These are phyloP conservation scores for Daldinia caldariorum DNA, from an alignment of 495 filamentous ascomycete species.

Conservation along the genomic window DNA sequence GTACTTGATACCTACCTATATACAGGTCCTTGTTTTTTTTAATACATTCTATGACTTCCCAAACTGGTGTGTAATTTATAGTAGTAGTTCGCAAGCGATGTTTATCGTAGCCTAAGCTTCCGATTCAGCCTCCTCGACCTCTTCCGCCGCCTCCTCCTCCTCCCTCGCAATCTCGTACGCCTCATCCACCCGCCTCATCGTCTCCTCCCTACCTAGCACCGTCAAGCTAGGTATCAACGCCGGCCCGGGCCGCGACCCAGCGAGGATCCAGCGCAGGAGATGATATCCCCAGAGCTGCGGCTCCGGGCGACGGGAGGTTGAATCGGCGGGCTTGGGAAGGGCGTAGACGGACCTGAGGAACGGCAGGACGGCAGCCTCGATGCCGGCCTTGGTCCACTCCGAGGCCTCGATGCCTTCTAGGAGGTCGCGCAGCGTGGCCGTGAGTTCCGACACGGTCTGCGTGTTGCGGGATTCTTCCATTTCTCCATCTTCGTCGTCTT, in stretches of 20 bases:
- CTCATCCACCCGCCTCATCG: slow-evolving; percentile 62
- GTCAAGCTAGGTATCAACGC: slow-evolving; percentile 66
- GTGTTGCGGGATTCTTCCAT: not conserved
- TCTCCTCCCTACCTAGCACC: slow-evolving; percentile 70
- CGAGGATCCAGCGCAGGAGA: slow-evolving; percentile 74
- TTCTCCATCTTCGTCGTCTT: not conserved
- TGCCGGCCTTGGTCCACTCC: slow-evolving; percentile 12
- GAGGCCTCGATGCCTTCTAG: slow-evolving; percentile 35
- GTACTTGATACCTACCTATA: slow-evolving; percentile 12
- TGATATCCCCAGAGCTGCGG: slow-evolving; percentile 57
- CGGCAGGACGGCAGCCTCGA: not conserved
- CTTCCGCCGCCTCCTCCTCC: not conserved
- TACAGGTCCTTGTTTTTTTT: not conserved
- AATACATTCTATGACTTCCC: not conserved
- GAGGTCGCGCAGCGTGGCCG: slow-evolving; percentile 33
- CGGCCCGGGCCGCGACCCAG: slow-evolving; percentile 67
- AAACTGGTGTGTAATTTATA: not conserved
- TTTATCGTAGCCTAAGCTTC: not conserved
- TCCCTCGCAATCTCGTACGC: slow-evolving; percentile 45
- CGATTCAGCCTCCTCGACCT: not conserved
- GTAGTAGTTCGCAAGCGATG: not conserved
- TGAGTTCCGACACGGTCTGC: slow-evolving; percentile 47
- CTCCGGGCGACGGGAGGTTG: not conserved
- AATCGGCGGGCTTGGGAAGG: slow-evolving; percentile 22
- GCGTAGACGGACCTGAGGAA: slow-evolving; percentile 13